Base-by-base conservation (phyloP, 805 yeast genomes). In the Kregervanrija pseudodelftensis region DNA sequence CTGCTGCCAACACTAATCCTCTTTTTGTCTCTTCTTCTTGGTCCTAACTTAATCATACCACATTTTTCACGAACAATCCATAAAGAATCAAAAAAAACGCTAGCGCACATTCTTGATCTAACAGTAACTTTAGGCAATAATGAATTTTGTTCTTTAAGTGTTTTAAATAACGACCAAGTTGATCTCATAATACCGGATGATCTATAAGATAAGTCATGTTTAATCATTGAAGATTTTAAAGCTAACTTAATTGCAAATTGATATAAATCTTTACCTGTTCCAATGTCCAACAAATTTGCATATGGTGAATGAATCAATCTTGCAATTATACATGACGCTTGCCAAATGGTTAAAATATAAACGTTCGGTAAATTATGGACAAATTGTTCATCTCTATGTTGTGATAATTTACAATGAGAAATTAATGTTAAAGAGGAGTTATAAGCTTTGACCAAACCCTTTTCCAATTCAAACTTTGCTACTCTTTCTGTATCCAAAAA, bases 131-230 rank as follows among this genome's bases (percentile, higher is more conserved):
- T 66, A 12, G 61, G 60, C 9, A 65, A 62, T 45, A 59, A 52
- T n/a, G 63, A 62, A 33, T 57, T 63, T 49, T 75, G 77, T 36
- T 77, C 81, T 50, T 80, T 77, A 53, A 89, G 67, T 4, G 82
- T 73, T 41, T 82, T 76, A 63, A 85, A 85, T 47, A 89, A 70
- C 48, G 84, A 86, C 99, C 99, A 91, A 70, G 89, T 82, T 58
- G 89, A 89, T 56, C 85, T 77, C 93, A 93, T 87, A 47, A 93
- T 88, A 8, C 96, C 96, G 39, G 95, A 81, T 0, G 95, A 85
- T 52, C 98, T 75, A 60, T 86, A 87, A 0, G 97, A 87, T 72
- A 93, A 81, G 59, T 91, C 99, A 64, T 90, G 93, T 55, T 88
- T 88, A 54, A 87, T 69, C 30, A 91, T 82, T 0, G 96, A 87